Percentiles rank a stretch among this genome's conserved stretches.
phyloP scores from a whole-genome alignment of 2,329 filamentous ascomycete species.

The Dryadomyces quercivorus region DNA sequence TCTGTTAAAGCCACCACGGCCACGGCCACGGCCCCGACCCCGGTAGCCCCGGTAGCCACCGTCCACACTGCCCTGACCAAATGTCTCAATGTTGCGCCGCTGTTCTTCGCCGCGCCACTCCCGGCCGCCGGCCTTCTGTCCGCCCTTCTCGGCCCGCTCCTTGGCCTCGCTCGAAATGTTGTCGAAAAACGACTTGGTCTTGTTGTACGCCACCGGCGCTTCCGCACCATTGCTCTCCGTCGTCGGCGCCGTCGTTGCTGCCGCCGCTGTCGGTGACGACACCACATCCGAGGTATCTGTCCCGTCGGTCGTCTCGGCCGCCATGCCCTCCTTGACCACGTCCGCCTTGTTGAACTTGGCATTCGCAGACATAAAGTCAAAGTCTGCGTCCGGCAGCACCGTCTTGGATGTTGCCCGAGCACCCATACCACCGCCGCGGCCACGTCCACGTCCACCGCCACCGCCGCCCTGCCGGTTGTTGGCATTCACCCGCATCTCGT shows the following conservation, averaged over 20 bases:
- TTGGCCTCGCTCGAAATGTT: conserved; percentile 93
- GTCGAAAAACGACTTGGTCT: conserved; percentile 85
- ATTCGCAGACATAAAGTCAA: conserved; percentile 79
- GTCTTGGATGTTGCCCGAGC: conserved; percentile 49
- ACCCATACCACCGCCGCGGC: conserved; percentile 25
- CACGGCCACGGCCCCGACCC: conserved; percentile 65
- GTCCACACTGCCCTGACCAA: conserved; percentile 92
- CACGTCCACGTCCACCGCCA: conserved; percentile 22
- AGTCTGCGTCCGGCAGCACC: conserved; percentile 82
- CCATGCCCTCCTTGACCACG: conserved; percentile 59
- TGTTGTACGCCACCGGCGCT: conserved; percentile 60
- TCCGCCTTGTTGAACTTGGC: conserved; percentile 84
- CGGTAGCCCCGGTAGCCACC: conserved; percentile 64
- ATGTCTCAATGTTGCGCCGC: conserved; percentile 93
- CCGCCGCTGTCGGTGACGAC: conserved; percentile 14
- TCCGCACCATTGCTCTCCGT: not conserved
- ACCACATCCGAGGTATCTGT: conserved; percentile 12
- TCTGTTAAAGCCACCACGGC: conserved; percentile 33
- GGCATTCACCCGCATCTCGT: conserved; percentile 64
- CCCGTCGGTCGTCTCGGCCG: conserved; percentile 80
- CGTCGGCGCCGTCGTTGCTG: conserved; percentile 3
- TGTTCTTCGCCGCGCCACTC: conserved; percentile 91
- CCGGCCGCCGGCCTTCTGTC: conserved; percentile 59
- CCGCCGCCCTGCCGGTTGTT: not conserved
- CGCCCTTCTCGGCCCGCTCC: conserved; percentile 65